These are phyloP conservation scores for Beauveria sp. DNA, from an alignment of 2,329 filamentous ascomycete species.

Conservation along the genomic window DNA sequence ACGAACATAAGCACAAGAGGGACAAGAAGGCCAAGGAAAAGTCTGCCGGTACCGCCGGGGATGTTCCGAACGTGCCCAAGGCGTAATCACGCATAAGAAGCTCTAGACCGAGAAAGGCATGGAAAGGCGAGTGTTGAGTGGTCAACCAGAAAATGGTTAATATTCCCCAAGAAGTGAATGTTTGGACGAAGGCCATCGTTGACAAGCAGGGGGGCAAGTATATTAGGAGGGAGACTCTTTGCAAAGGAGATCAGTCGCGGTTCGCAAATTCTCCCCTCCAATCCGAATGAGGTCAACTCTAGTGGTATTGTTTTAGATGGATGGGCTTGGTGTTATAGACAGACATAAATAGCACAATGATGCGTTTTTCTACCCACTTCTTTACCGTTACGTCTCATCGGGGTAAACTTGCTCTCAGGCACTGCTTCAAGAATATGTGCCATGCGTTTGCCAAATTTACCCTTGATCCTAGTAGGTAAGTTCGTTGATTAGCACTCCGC, in stretches of 20 bases:
- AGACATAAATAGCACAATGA: background rate
- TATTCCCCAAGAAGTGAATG: background rate
- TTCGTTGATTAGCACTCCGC: too few species aligned
- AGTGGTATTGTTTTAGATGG: background rate
- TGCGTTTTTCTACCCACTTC: background rate
- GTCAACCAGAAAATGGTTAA: background rate
- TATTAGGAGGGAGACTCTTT: background rate
- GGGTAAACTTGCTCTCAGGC: too few species aligned
- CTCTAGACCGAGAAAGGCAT: too few species aligned
- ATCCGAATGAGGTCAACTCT: background rate
- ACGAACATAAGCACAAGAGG: conserved; percentile 59
- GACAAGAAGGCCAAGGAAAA: conserved; percentile 37
- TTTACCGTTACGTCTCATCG: too few species aligned
- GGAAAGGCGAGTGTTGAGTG: background rate
- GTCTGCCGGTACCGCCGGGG: conserved; percentile 18
- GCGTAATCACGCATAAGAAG: background rate
- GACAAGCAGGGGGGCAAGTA: background rate
- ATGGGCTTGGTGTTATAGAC: background rate
- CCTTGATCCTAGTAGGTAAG: too few species aligned
- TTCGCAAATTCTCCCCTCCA: conserved; percentile 1
- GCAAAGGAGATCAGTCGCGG: background rate
- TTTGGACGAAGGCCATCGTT: background rate
- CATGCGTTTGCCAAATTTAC: too few species aligned
- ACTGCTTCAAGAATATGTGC: too few species aligned
- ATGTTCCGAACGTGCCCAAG: conserved; percentile 19